These are phyloP conservation scores for Rhizopus stolonifer DNA, from an alignment of 371 early-diverging fungal genomes.

Conservation along the genomic window DNA sequence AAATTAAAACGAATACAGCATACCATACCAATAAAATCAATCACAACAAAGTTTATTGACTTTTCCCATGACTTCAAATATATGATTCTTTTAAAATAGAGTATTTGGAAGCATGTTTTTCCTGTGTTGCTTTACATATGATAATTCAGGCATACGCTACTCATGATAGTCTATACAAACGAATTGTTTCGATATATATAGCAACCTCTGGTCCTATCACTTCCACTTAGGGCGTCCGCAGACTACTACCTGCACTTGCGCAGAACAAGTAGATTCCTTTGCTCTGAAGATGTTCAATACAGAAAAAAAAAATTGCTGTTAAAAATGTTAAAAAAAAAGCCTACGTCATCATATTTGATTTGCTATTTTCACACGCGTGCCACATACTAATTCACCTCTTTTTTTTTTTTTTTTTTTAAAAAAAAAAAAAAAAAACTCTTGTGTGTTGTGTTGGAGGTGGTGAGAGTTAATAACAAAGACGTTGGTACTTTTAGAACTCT, in stretches of 20 bases:
- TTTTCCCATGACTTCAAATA: conserved; percentile 1
- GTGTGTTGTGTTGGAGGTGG: too few species aligned
- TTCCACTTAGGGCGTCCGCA: conserved; percentile 2
- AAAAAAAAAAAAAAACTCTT: too few species aligned
- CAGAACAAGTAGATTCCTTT: conserved; percentile 1
- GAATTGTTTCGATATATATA: conserved; percentile 1
- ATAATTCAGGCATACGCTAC: conserved; percentile 1
- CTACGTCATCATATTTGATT: neutral
- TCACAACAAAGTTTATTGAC: conserved; percentile 1
- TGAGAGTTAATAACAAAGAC: too few species aligned
- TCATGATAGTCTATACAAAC: conserved; percentile 1
- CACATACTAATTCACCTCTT: too few species aligned
- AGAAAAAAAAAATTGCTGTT: neutral
- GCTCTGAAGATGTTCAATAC: neutral
- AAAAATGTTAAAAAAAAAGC: conserved; percentile 1
- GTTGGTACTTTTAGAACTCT: too few species aligned
- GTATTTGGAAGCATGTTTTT: conserved; percentile 1
- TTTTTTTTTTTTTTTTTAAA: too few species aligned
- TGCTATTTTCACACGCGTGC: neutral
- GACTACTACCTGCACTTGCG: conserved; percentile 2
- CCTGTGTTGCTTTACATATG: neutral
- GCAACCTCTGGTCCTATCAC: conserved; percentile 1
- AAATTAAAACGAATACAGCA: too few species aligned
- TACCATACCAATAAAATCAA: neutral
- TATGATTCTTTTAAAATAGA: conserved; percentile 1